Base-by-base conservation (phyloP, 306 rosid genomes). In the Vachellia collinsii region DNA sequence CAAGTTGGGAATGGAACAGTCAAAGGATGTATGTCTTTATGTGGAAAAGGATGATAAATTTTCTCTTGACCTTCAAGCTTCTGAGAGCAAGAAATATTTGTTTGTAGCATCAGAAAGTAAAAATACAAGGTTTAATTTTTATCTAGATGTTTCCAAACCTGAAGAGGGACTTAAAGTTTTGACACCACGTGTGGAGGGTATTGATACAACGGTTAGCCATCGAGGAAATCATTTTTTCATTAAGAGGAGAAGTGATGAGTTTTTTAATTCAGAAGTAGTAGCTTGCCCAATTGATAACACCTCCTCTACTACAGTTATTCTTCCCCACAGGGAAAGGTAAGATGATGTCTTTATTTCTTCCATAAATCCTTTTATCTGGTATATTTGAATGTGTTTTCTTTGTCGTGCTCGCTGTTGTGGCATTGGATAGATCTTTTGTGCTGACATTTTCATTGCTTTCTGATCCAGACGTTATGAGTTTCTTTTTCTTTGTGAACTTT, bases 261-360 rank as follows among this genome's bases (percentile, higher is more conserved):
- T 88, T 83, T 93, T 93, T 87, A 94, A 94, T 85, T 93, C 97
- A 48, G 97, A 94, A 85, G 81, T 94, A 70, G 86, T 93, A 82
- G 97, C 94, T 74, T 93, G 97, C 76, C 81, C 97, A 7, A 29
- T 93, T 80, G 87, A 88, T 79, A 76, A 91, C 85, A 81, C 85
- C 82, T 85, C 90, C 64, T 90, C 93, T 48, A 88, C 88, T 62
- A 83, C 88, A 25, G 83, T 91, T 87, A 86, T 94, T 80, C 88
- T 94, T 88, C 97, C 97, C 64, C 97, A 93, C 87, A 87, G 92
- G 83, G 95, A 94, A 79, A 94, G 99, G 97, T 93, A 81, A 79
- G 43, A 16, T 74, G 22, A 34, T 50, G 20, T 54, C 72, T 53
- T 43, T 29, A 79, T 69, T 75, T 63, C 46, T 72, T 77, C 25